Base-by-base conservation (phyloP, 257 asterid genomes). In the Rhazya stricta region DNA sequence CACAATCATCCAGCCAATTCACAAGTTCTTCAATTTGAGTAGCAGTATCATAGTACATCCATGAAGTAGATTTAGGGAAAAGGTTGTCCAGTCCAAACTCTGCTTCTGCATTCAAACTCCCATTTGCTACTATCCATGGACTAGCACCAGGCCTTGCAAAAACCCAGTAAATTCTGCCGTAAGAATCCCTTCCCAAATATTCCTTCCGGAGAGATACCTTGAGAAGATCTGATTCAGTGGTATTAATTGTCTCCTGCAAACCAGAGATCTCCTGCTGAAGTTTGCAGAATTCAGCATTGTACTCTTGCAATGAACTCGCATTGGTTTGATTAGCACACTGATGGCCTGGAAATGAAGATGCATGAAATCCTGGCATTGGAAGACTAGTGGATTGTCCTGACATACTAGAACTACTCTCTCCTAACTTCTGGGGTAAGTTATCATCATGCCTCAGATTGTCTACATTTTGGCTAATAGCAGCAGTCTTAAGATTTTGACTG, bases 111-210 rank as follows among this genome's bases (percentile, higher is more conserved):
- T 78, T 63, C 75, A 54, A 63, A 78, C 74, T 34, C 62, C 72
- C 83, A 41, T 90, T 86, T 61, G 90, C 92, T 75, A 92, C 67
- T 77, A 94, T 80, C 88, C 89, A 80, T 29, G 97, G 93, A 65
- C 82, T 81, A 77, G 90, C 83, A 60, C 85, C 85, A 18, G 86
- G 86, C 77, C 81, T 83, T 77, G 81, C 81, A 65, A 82, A 89
- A 48, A 71, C 86, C 99, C 97, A 94, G 83, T 92, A 94, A 78
- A 76, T 81, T 82, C 98, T 86, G 63, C 99, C 99, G 62, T 83
- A 87, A 56, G 94, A 82, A 85, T 94, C 99, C 79, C 97, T 84
- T 71, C 99, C 99, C 89, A 94, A 76, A 79, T 77, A 86, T 78
- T 91, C 96, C 86, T 88, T 92, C 30, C 97, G 80, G 60, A 92